These are phyloP conservation scores for Trichoderma koningiopsis DNA, from an alignment of 2,329 filamentous ascomycete species.

Conservation along the genomic window DNA sequence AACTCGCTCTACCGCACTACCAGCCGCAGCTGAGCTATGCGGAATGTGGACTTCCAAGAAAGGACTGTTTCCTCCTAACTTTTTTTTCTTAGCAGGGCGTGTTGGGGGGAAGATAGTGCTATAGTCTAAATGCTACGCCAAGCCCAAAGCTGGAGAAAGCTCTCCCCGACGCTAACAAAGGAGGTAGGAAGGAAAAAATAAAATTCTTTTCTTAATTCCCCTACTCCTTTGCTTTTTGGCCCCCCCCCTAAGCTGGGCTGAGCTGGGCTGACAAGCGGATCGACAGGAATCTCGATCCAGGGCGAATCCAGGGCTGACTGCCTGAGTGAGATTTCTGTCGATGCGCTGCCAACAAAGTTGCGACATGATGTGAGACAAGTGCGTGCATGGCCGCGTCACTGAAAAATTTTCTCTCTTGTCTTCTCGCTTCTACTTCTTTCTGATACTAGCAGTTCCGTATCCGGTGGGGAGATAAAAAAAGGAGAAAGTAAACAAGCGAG, in stretches of 20 bases:
- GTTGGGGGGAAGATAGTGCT: neutral
- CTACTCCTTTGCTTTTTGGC: neutral
- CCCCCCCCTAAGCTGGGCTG: conserved; percentile 8
- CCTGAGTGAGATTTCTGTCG: neutral
- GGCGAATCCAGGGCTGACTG: neutral
- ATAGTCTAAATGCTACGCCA: neutral
- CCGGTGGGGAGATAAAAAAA: neutral
- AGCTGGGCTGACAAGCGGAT: conserved; percentile 25
- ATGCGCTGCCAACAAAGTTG: neutral
- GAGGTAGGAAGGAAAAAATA: neutral
- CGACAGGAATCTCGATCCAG: conserved; percentile 16
- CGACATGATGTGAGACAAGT: conserved; percentile 10
- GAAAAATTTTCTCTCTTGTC: neutral
- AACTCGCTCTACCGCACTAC: neutral
- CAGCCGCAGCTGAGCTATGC: neutral
- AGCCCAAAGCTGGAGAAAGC: conserved; percentile 10
- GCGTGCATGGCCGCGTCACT: neutral
- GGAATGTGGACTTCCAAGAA: neutral
- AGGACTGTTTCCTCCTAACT: neutral
- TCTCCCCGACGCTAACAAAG: conserved; percentile 2
- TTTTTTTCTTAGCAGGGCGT: neutral
- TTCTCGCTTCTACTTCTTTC: neutral
- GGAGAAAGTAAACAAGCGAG: neutral
- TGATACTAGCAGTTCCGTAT: neutral
- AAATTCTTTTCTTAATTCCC: neutral